Evolutionary conservation across 2,329 filamentous ascomycete species (phyloP), one percentile per base, ranked within the genome.

Genomic region (Penicillium aurantiogriseum): DNA sequence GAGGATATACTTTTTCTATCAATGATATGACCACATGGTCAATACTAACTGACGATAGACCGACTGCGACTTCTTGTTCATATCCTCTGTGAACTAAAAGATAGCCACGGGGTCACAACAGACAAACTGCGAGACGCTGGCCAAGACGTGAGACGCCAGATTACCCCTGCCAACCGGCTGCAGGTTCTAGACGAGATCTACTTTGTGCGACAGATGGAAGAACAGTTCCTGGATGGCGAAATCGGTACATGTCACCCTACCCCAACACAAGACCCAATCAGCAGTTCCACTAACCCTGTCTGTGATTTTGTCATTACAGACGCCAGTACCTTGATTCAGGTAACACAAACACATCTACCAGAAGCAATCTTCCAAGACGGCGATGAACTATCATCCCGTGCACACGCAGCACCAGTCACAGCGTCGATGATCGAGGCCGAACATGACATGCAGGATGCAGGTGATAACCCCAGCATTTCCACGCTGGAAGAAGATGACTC

Each of bases 141-240:
- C 31, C 70, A 72, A 40, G 69, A 71, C 17, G 71, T 73, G 19
- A 65, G 71, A 38, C 69, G 70, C 4, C 69, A 71, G 42, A 73
- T 74, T 38, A 61, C 58, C 2, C 71, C 71, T 8, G 40, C 61
- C 4, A 62, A 70, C 35, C 61, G 69, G 25, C 58, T 73, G 5
- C 65, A 67, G 21, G 67, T 74, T 5, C 63, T 74, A 2, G 70
- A 72, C 46, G 71, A 74, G 54, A 73, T 74, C 43, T 74, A 74
- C 54, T 67, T 64, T 25, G 71, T 74, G 5, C 67, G 71, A 17
- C 64, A 66, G 13, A 68, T 71, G 59, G 71, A 74, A 50, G 71
- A 74, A 42, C 59, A 54, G 19, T 74, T 63, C 39, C 59, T 73
- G 3, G 58, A 70, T 13, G 70, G 69, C 17, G 55, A 67, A 25